Base-by-base conservation (phyloP, 257 asterid genomes). In the Misopates orontium region DNA sequence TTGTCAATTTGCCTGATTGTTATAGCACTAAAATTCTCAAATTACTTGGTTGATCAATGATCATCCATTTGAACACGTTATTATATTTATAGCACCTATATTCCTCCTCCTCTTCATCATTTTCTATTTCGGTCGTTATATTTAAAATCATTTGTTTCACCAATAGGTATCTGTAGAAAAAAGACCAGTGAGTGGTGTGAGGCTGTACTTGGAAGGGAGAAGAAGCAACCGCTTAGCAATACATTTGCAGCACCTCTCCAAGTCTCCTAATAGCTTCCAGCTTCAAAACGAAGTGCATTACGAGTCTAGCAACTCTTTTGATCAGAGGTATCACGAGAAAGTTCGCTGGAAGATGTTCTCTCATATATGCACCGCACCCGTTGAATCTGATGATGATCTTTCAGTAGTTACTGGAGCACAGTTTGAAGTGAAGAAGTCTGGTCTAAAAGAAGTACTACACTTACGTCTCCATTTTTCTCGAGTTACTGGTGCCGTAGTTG, bases 231-330 rank as follows among this genome's bases (percentile, higher is more conserved):
- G 66, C 71, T 57, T 80, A 19, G 82, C 78, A 62, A 64, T 80
- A 67, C 85, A 80, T 68, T 56, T 76, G 63, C 85, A 80, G 72
- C 82, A 80, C 68, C 78, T 80, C 44, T 64, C 78, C 53, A 70
- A 80, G 3, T 44, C 55, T 18, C 85, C 85, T 18, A 21, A 55
- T 50, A 73, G 78, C 73, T 74, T 80, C 58, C 82, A 77, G 24
- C 78, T 77, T 64, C 76, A 60, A 18, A 41, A 51, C 16, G 76
- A 68, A 15, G 74, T 74, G 56, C 74, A 55, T n/a, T 28, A 55
- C 16, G 73, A 73, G 15, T 47, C 73, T 20, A 73, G 52, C 60
- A 41, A 64, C 16, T 72, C 60, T 8, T 14, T 14, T 32, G 80
- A 73, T 57, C 70, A 39, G 0, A 56, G 74, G 45, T 80, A 73